Conservation (phyloP, 371 early-diverging fungal genomes). For the Mortierella sp. region DNA sequence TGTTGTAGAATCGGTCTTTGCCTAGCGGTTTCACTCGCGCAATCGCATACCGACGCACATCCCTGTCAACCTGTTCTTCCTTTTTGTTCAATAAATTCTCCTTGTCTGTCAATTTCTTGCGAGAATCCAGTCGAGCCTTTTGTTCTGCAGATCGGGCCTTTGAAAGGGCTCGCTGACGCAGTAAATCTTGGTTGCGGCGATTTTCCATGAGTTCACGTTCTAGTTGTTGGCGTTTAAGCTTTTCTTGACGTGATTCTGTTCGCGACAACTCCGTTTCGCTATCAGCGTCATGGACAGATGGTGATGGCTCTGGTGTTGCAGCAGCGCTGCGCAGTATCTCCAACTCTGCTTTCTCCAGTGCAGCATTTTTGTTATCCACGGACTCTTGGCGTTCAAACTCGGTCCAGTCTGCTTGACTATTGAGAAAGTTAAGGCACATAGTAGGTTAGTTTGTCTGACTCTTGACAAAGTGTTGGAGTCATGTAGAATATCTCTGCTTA, state of each 20-base stretch:
- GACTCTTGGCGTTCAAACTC: conserved; percentile 60
- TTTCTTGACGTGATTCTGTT: conserved; percentile 67
- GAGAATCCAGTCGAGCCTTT: conserved; percentile 59
- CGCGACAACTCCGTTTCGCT: conserved; percentile 50
- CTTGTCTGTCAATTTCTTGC: conserved; percentile 64
- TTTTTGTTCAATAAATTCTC: conserved; percentile 61
- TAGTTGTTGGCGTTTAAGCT: conserved; percentile 63
- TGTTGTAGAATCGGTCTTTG: conserved; percentile 83
- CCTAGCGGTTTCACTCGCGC: conserved; percentile 84
- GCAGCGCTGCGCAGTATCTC: conserved; percentile 26
- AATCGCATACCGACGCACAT: conserved; percentile 70
- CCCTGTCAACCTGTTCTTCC: conserved; percentile 75
- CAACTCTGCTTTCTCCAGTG: conserved; percentile 19
- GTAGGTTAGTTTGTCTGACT: neutral
- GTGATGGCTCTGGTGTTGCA: conserved; percentile 39
- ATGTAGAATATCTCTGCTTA: conserved; percentile 8
- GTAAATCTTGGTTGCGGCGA: conserved; percentile 60
- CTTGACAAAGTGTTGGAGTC: neutral
- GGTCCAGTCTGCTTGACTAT: conserved; percentile 52
- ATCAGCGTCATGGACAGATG: conserved; percentile 16
- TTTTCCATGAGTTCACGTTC: conserved; percentile 66
- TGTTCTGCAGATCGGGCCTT: conserved; percentile 62
- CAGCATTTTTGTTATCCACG: conserved; percentile 38
- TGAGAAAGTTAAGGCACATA: neutral
- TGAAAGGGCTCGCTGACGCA: conserved; percentile 64